These are phyloP conservation scores for Begonia fuchsioides DNA, from an alignment of 306 rosid species.

Conservation along the genomic window DNA sequence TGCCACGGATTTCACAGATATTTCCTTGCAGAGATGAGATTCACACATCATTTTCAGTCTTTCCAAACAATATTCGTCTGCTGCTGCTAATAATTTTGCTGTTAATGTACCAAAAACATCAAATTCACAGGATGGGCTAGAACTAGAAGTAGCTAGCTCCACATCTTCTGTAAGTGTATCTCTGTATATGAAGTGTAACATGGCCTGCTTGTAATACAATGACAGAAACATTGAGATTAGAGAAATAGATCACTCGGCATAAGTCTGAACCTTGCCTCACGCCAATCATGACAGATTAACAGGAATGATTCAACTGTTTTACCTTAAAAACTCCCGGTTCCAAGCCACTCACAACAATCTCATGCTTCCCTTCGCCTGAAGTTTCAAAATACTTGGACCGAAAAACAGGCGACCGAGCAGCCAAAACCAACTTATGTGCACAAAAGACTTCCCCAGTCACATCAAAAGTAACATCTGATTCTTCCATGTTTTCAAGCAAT, in stretches of 20 bases:
- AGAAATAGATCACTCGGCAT: constrained; percentile 5
- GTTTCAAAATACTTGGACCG: constrained; percentile 61
- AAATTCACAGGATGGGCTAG: constrained; percentile 44
- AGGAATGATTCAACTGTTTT: constrained; percentile 1
- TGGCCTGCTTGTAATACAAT: constrained; percentile 40
- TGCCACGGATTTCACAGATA: constrained; percentile 77
- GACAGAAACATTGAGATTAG: constrained; percentile 10
- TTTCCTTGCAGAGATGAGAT: constrained; percentile 81
- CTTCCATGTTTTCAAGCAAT: constrained; percentile 56
- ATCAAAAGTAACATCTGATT: constrained; percentile 62
- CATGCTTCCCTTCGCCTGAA: constrained; percentile 28
- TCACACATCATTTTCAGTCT: constrained; percentile 90
- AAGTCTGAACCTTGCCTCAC: constrained; percentile 6
- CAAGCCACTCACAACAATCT: constrained; percentile 46
- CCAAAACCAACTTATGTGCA: constrained; percentile 83
- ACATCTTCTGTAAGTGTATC: constrained; percentile 72
- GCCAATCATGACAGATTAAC: constrained; percentile 7
- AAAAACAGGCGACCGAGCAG: constrained; percentile 75
- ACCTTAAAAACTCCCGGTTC: constrained; percentile 94
- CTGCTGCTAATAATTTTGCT: constrained; percentile 75
- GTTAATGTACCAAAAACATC: constrained; percentile 49
- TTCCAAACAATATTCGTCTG: constrained; percentile 62
- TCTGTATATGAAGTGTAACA: constrained; percentile 76
- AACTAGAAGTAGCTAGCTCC: constrained; percentile 39
- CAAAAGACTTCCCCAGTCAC: constrained; percentile 54